These are phyloP conservation scores for Lolium multiflorum DNA, from an alignment of 176 grass and related monocot genomes.

Conservation along the genomic window DNA sequence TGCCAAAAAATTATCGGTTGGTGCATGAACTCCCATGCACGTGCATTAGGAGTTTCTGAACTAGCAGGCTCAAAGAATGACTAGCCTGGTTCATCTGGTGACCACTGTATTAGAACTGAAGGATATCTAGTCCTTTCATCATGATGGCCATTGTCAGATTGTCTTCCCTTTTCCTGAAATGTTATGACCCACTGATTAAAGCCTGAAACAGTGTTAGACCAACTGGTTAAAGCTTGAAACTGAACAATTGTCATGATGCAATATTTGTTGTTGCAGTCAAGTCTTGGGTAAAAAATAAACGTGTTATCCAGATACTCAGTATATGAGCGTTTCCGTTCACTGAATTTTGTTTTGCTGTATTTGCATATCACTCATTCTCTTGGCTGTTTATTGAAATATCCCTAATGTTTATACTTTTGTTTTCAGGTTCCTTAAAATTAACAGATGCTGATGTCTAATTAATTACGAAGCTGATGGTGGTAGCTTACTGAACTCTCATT, in stretches of 20 bases:
- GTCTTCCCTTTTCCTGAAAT: neutral
- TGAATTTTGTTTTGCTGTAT: neutral
- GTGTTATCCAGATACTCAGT: neutral
- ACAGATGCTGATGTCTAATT: neutral
- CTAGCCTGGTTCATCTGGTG: neutral
- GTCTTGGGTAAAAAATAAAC: neutral
- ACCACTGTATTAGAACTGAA: neutral
- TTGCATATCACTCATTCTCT: slow-evolving; percentile 4
- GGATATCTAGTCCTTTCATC: neutral
- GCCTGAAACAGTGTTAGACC: neutral
- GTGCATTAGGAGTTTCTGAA: slow-evolving; percentile 1
- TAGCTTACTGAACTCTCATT: neutral
- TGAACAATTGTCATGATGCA: neutral
- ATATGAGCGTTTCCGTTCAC: neutral
- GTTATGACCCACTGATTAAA: neutral
- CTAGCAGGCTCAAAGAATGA: neutral
- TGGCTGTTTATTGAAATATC: neutral
- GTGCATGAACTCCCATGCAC: neutral
- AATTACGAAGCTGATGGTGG: neutral
- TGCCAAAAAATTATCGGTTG: neutral
- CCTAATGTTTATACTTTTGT: neutral
- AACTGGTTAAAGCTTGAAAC: neutral
- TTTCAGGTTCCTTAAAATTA: slow-evolving; percentile 1
- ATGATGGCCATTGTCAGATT: neutral
- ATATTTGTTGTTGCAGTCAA: neutral